phyloP scores from a whole-genome alignment of 331 rosid species.

The Pyracantha coccinea region DNA sequence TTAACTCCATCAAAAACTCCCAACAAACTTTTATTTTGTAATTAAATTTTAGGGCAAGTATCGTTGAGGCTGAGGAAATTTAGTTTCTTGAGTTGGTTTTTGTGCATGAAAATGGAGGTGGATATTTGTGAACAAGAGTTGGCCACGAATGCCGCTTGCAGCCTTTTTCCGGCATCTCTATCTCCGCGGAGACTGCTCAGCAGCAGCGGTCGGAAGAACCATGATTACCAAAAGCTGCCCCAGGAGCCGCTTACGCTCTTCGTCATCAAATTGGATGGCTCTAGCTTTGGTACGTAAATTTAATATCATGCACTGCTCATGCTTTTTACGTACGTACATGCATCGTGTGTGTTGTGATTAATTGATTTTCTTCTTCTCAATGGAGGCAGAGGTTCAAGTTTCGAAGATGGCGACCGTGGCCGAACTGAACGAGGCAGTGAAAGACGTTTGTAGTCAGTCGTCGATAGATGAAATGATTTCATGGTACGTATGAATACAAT shows the following conservation, averaged over 20 bases:
- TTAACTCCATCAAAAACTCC: not conserved
- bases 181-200: constrained; percentile 4
- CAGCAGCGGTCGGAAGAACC: constrained; percentile 12
- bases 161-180: not conserved
- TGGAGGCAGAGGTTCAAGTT: constrained; percentile 27
- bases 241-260: constrained; percentile 30
- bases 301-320: not conserved
- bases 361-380: not conserved
- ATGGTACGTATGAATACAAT: constrained; percentile 20
- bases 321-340: not conserved
- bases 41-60: not conserved
- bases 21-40: not conserved
- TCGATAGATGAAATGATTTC: constrained; percentile 22
- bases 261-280: constrained; percentile 41
- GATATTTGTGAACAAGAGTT: not conserved
- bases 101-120: constrained; percentile 1
- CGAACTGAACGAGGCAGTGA: constrained; percentile 40
- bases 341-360: not conserved
- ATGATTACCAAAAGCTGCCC: constrained; percentile 25
- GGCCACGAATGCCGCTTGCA: not conserved
- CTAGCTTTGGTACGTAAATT: constrained; percentile 30
- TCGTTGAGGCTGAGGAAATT: too few relatives aligned
- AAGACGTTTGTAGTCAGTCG: constrained; percentile 30
- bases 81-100: not conserved
- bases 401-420: constrained; percentile 32